Evolutionary conservation across 2,329 filamentous ascomycete genomes (phyloP), one percentile per base, ranked within the genome.

Genomic region (Colletotrichum tabaci): DNA sequence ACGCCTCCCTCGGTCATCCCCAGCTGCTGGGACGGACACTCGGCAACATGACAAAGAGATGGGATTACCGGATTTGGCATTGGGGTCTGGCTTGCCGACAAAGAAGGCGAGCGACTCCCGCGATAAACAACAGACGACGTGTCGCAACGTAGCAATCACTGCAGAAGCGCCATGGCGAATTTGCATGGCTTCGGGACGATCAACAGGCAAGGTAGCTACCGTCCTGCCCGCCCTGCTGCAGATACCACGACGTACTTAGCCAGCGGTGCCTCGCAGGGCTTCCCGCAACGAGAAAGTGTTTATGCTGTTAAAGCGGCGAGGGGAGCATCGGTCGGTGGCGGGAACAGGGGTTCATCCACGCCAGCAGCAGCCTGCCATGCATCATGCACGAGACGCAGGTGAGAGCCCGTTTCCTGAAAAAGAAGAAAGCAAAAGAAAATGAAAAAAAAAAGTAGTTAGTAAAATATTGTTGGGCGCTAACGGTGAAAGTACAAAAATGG

Each of bases 231-330:
- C 55, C 9, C 50, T 35, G 35, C 44, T 55, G 23, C 30, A n/a
- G 35, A 44, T n/a, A 16, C 35, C 35, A 35, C 30, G 26, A 15
- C 21, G 10, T 44, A 53, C 63, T 40, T 30, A 38, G 35, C 35
- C 9, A 38, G 9, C 35, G 35, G 44, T 46, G 49, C 38, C 30
- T 71, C 56, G 49, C 56, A 52, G 57, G 57, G 57, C 57, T 67
- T 67, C 50, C 35, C 57, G 18, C 38, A 47, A 56, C 10, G 42
- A 62, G 56, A 35, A 71, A 52, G 26, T 40, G 26, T 50, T n/a
- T n/a, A 21, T 12, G 1, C 23, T 21, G n/a, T 40, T 58, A 71
- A 71, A 68, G 65, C 65, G 50, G 68, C 68, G 58, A 42, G 23
- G 18, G 35, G 40, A 15, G 23, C 38, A 4, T 47, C 16, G 65